Conservation (phyloP, 2,329 filamentous ascomycete species). For the Fusarium sambucinum region DNA sequence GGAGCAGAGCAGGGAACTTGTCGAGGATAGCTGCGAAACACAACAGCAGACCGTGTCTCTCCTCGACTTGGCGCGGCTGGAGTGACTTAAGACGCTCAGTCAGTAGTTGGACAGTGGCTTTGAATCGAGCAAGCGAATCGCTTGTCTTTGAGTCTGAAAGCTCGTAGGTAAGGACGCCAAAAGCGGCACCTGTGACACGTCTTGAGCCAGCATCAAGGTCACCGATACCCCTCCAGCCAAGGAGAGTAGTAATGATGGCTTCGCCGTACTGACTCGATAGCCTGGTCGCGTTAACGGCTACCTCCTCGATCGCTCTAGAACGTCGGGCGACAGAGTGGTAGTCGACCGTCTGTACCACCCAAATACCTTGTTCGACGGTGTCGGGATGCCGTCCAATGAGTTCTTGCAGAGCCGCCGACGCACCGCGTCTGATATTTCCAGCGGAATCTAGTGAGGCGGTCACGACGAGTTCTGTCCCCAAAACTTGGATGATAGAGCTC, state of each 20-base stretch:
- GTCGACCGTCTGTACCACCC: conserved; percentile 88
- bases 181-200: conserved; percentile 75
- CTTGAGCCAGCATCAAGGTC: conserved; percentile 81
- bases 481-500: conserved; percentile 74
- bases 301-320: conserved; percentile 81
- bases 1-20: conserved; percentile 54
- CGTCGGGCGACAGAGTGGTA: conserved; percentile 94
- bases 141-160: conserved; percentile 48
- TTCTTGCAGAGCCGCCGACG: conserved; percentile 94
- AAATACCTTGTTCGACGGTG: conserved; percentile 82
- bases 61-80: conserved; percentile 70
- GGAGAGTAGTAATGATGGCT: conserved; percentile 75
- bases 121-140: conserved; percentile 47
- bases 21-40: conserved; percentile 71
- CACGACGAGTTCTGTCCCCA: conserved; percentile 84
- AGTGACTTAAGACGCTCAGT: conserved; percentile 60
- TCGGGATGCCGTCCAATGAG: conserved; percentile 93
- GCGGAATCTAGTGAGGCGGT: conserved; percentile 88
- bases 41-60: conserved; percentile 75
- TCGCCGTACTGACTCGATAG: conserved; percentile 77
- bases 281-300: conserved; percentile 76
- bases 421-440: conserved; percentile 92
- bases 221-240: conserved; percentile 90
- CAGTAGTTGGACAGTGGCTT: conserved; percentile 57
- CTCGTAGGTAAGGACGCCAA: conserved; percentile 69